phyloP scores from a whole-genome alignment of 352 stramenopile genomes.

The Globisporangium cylindrosporum region DNA sequence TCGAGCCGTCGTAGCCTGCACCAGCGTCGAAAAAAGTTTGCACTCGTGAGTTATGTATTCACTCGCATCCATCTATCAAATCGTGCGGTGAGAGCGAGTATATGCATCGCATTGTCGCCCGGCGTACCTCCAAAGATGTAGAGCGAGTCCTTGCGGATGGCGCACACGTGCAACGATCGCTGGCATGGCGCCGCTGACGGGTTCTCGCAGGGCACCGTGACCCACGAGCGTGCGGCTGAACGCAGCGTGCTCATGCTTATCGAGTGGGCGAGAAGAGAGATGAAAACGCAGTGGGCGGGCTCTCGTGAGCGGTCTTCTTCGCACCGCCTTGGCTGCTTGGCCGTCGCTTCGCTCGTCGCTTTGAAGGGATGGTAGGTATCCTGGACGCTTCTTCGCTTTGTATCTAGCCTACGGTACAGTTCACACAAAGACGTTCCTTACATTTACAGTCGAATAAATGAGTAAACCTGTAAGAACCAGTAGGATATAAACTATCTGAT shows the following conservation, averaged over 20 bases:
- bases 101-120: not conserved
- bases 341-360: not conserved
- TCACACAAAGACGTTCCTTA: too few species aligned
- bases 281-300: not conserved
- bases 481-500: too few species aligned
- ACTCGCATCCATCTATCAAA: not conserved
- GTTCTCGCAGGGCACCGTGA: conserved; percentile 77
- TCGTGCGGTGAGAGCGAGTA: not conserved
- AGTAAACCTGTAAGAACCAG: too few species aligned
- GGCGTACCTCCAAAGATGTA: conserved; percentile 88
- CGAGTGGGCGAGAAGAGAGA: too few species aligned
- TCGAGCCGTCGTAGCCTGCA: conserved; percentile 89
- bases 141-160: conserved; percentile 88
- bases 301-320: not conserved
- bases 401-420: too few species aligned
- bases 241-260: conserved; percentile 30
- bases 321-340: not conserved
- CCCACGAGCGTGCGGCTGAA: conserved; percentile 62
- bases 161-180: conserved; percentile 92
- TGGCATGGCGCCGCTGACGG: conserved; percentile 84
- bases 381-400: too few species aligned
- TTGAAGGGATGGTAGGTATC: too few species aligned
- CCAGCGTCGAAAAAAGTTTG: not conserved
- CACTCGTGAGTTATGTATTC: not conserved
- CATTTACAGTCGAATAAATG: too few species aligned